Percentiles rank a stretch among this genome's conserved stretches.
These are phyloP conservation scores for Geotrichum klebahnii DNA, from an alignment of 1,139 yeast genomes.

Conservation along the genomic window DNA sequence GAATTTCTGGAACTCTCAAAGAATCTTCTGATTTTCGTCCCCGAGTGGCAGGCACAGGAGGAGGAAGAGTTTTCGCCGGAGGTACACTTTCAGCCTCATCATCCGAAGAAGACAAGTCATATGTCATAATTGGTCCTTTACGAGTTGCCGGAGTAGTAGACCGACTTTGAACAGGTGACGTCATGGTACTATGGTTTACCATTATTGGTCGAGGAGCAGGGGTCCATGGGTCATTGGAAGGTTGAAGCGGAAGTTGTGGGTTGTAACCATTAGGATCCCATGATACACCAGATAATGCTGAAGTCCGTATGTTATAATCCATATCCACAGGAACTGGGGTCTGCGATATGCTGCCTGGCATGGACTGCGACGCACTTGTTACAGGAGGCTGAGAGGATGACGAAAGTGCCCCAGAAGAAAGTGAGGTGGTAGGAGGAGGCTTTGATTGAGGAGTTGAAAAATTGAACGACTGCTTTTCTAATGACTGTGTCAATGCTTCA, in stretches of 20 bases:
- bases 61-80: constrained; percentile 21
- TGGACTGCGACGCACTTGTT: not conserved
- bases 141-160: constrained; percentile 18
- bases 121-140: not conserved
- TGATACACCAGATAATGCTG: not conserved
- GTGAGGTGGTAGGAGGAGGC: not conserved
- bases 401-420: not conserved
- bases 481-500: constrained; percentile 35
- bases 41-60: constrained; percentile 11
- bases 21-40: constrained; percentile 7
- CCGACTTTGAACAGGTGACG: constrained; percentile 19
- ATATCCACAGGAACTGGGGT: not conserved
- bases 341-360: constrained; percentile 9
- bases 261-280: not conserved
- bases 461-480: constrained; percentile 28
- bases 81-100: constrained; percentile 12
- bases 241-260: not conserved
- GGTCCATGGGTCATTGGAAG: constrained; percentile 1
- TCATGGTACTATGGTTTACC: constrained; percentile 19
- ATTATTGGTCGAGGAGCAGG: constrained; percentile 12
- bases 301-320: not conserved
- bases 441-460: constrained; percentile 18
- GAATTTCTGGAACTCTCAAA: constrained; percentile 1
- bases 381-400: constrained; percentile 2
- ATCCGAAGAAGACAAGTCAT: constrained; percentile 14